Conservation (phyloP, 23 red algal genomes). For the Chondrus crispus region DNA sequence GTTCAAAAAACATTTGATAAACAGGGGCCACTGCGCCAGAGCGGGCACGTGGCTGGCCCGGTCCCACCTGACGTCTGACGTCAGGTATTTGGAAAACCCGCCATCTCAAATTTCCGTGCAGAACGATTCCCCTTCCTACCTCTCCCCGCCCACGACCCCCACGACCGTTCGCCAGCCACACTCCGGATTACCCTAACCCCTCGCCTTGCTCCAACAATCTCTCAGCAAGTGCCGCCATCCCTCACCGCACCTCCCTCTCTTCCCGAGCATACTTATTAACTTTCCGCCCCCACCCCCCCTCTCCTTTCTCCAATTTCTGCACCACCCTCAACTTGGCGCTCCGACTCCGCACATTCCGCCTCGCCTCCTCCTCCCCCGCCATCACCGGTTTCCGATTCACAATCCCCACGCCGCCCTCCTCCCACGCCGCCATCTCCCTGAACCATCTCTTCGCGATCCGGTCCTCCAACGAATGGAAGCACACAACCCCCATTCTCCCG, state of each 20-base stretch:
- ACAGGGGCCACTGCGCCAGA: too few species aligned
- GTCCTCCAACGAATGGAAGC: constrained; percentile 93
- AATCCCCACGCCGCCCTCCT: constrained; percentile 42
- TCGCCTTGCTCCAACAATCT: not conserved
- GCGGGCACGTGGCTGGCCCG: too few species aligned
- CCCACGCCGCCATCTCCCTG: not conserved
- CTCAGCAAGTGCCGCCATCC: not conserved
- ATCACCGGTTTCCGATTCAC: constrained; percentile 94
- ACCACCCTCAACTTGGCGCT: constrained; percentile 89
- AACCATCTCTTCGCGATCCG: constrained; percentile 88
- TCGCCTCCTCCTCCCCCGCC: constrained; percentile 52
- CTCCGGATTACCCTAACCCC: not conserved
- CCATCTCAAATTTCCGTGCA: too few species aligned
- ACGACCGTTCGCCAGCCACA: not conserved
- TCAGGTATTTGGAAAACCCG: too few species aligned
- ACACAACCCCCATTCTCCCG: constrained; percentile 76
- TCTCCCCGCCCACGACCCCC: not conserved
- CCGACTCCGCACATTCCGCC: constrained; percentile 65
- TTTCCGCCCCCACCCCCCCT: not conserved
- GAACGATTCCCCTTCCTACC: too few species aligned
- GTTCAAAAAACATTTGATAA: too few species aligned
- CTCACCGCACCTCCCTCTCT: not conserved
- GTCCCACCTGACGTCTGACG: too few species aligned
- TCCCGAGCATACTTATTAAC: constrained; percentile 55
- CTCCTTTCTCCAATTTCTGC: not conserved